phyloP scores from a whole-genome alignment of 768 basidiomycete genomes.

The Pisolithus marmoratus region DNA sequence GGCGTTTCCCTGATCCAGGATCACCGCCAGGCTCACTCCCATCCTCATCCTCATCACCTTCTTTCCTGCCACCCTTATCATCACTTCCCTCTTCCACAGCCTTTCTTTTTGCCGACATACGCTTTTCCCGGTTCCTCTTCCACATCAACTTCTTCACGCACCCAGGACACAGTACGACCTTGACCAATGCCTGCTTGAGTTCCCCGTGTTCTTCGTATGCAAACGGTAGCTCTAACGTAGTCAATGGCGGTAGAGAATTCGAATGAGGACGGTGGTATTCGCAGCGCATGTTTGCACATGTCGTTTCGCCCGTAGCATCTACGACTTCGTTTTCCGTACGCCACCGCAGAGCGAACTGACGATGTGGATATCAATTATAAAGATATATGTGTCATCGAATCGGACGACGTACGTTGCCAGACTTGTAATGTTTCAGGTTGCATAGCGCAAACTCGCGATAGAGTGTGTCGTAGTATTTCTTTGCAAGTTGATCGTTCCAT shows the following conservation, averaged over 20 bases:
- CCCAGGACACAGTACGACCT: slow-evolving; percentile 76
- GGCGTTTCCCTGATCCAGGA: neutral
- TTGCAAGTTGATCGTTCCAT: slow-evolving; percentile 85
- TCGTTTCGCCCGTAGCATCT: slow-evolving; percentile 75
- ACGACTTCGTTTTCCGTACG: slow-evolving; percentile 89
- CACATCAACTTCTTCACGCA: slow-evolving; percentile 85
- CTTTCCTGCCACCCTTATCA: neutral
- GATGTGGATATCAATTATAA: neutral
- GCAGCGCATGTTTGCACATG: slow-evolving; percentile 89
- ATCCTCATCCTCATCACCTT: neutral
- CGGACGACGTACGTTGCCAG: slow-evolving; percentile 60
- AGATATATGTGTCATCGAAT: neutral
- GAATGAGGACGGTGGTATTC: slow-evolving; percentile 45
- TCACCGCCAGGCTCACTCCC: neutral
- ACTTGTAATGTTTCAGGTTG: slow-evolving; percentile 95
- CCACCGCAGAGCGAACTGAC: slow-evolving; percentile 87
- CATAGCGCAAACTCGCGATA: slow-evolving; percentile 92
- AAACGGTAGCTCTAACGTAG: slow-evolving; percentile 87
- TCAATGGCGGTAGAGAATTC: slow-evolving; percentile 34
- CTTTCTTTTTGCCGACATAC: slow-evolving; percentile 7
- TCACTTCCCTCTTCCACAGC: neutral
- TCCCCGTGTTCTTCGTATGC: slow-evolving; percentile 77
- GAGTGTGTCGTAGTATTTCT: slow-evolving; percentile 81
- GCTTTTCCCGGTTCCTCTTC: slow-evolving; percentile 69
- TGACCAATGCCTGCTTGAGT: slow-evolving; percentile 78